Percentiles rank a stretch among this genome's conserved stretches.
phyloP scores from a whole-genome alignment of 768 basidiomycete genomes.

The Mrakia gelida region DNA sequence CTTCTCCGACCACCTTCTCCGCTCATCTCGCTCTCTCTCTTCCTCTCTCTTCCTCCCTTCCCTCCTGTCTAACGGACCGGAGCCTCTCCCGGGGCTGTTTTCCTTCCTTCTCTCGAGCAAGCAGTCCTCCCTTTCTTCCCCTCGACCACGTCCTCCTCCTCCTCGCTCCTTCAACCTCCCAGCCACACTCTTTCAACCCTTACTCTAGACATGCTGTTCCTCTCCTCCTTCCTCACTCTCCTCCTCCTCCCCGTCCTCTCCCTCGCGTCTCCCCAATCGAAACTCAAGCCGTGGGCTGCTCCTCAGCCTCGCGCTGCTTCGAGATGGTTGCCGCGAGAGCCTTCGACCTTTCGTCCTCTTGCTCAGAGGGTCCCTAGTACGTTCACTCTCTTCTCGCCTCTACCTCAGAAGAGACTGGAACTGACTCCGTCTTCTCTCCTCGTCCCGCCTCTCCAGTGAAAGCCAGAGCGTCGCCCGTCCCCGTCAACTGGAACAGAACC shows the following conservation, averaged over 20 bases:
- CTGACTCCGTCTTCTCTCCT: no score
- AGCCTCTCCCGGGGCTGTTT: background rate
- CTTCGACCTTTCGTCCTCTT: background rate
- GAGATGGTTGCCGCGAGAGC: background rate
- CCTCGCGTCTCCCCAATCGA: background rate
- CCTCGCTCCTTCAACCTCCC: background rate
- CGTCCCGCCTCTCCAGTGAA: background rate
- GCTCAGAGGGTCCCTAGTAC: background rate
- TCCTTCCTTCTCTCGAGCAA: background rate
- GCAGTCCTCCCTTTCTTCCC: background rate
- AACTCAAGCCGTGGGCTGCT: conserved; percentile 25
- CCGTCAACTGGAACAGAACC: background rate
- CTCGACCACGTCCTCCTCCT: background rate
- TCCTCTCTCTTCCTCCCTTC: no score
- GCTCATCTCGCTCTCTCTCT: no score
- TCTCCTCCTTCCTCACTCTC: conserved; percentile 70
- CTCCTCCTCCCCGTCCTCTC: background rate
- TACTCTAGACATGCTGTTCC: conserved; percentile 84
- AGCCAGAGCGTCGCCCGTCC: background rate
- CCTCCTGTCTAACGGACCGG: background rate
- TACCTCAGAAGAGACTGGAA: no score
- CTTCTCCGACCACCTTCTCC: no score
- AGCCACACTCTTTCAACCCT: conserved; percentile 35
- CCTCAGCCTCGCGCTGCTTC: conserved; percentile 25
- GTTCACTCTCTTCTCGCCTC: background rate